Conservation (phyloP, 768 basidiomycete species). For the Phaeolepiota aurea region DNA sequence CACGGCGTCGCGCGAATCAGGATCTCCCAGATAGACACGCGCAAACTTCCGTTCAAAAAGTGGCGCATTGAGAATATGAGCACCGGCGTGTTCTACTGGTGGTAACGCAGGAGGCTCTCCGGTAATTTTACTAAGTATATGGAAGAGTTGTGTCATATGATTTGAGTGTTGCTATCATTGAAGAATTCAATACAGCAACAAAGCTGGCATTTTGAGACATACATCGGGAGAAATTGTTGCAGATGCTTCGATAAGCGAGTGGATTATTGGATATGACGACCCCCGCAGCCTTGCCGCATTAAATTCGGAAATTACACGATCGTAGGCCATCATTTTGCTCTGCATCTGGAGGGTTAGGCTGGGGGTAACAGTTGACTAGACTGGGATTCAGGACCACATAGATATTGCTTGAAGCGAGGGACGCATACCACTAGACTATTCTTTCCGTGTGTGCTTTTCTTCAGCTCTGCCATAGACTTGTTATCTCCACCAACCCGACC, state of each 20-base stretch:
- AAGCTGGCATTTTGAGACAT: too few relatives aligned
- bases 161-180: constrained; percentile 33
- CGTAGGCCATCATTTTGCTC: constrained; percentile 94
- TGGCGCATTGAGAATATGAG: constrained; percentile 76
- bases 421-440: constrained; percentile 44
- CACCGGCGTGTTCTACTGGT: constrained; percentile 69
- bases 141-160: constrained; percentile 65
- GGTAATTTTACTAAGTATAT: constrained; percentile 70
- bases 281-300: constrained; percentile 68
- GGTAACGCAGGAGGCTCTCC: constrained; percentile 68
- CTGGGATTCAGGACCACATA: background rate
- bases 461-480: constrained; percentile 48
- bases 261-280: constrained; percentile 69
- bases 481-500: constrained; percentile 52
- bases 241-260: constrained; percentile 63
- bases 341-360: constrained; percentile 74
- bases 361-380: constrained; percentile 28
- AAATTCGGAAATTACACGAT: constrained; percentile 70
- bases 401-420: constrained; percentile 8
- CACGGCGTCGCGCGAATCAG: constrained; percentile 56
- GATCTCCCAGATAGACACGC: constrained; percentile 61
- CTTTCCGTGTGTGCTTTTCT: constrained; percentile 54
- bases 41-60: constrained; percentile 80
- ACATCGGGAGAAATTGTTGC: constrained; percentile 52
- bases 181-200: too few relatives aligned